These are phyloP conservation scores for Wickerhamiella galacta DNA, from an alignment of 805 yeast species.

Conservation along the genomic window DNA sequence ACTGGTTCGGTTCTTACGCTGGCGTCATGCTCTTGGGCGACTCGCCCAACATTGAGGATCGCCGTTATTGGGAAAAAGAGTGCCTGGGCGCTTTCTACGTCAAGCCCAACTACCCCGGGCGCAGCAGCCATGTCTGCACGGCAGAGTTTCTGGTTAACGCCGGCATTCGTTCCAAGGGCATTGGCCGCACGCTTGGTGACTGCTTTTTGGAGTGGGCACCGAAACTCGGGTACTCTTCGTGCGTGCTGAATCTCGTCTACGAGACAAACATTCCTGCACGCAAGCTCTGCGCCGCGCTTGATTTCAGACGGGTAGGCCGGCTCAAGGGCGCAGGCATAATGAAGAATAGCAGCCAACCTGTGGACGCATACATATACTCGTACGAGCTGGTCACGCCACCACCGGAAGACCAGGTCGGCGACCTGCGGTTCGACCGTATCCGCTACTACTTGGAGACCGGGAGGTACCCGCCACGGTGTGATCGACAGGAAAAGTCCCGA, in stretches of 20 bases:
- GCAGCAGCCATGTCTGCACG: constrained; percentile 85
- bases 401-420: constrained; percentile 25
- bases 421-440: constrained; percentile 52
- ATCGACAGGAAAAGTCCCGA: constrained; percentile 75
- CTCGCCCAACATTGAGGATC: constrained; percentile 31
- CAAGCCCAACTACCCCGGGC: constrained; percentile 81
- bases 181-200: constrained; percentile 71
- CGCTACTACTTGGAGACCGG: constrained; percentile 68
- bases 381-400: constrained; percentile 40
- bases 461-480: constrained; percentile 66
- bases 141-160: constrained; percentile 82
- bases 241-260: constrained; percentile 70
- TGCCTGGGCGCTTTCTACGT: constrained; percentile 79
- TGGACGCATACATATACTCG: constrained; percentile 77
- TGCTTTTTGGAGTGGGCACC: constrained; percentile 87
- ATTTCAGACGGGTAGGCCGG: constrained; percentile 64
- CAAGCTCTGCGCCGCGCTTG: constrained; percentile 55
- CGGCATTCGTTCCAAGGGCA: constrained; percentile 81
- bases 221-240: constrained; percentile 67
- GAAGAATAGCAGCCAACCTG: constrained; percentile 69
- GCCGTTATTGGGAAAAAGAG: constrained; percentile 76
- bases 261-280: constrained; percentile 78
- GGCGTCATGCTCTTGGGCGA: constrained; percentile 74
- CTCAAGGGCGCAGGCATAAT: constrained; percentile 78
- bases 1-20: constrained; percentile 79